Percentiles rank a stretch among this genome's conserved stretches.
These are phyloP conservation scores for Nemophila menziesii DNA, from an alignment of 257 asterid genomes.

Conservation along the genomic window DNA sequence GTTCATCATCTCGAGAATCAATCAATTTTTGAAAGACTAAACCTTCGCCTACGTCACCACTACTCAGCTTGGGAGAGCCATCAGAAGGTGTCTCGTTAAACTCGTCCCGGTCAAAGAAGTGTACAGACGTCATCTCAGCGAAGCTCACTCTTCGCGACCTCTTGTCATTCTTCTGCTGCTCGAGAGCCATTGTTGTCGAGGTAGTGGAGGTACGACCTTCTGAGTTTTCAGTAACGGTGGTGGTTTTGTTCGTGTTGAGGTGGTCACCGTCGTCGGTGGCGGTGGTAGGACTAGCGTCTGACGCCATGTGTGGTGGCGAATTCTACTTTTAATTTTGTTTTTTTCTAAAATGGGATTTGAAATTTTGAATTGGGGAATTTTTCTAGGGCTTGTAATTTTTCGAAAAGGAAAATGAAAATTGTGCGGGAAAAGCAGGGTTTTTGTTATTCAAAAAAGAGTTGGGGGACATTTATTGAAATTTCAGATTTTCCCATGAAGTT, in stretches of 20 bases:
- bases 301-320: background rate
- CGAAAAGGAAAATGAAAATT: background rate
- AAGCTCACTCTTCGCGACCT: constrained; percentile 91
- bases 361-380: background rate
- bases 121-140: constrained; percentile 84
- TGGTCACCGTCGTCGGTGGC: constrained; percentile 20
- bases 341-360: background rate
- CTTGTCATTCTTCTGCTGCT: constrained; percentile 29
- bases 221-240: constrained; percentile 36
- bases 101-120: constrained; percentile 85
- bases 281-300: background rate
- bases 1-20: constrained; percentile 23
- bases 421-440: background rate
- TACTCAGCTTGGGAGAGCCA: constrained; percentile 12
- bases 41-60: constrained; percentile 11
- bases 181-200: constrained; percentile 20
- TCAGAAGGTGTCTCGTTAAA: constrained; percentile 42
- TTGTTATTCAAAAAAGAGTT: background rate
- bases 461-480: background rate
- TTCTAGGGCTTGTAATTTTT: background rate
- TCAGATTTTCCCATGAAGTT: background rate
- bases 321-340: background rate
- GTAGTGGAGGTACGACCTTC: constrained; percentile 35
- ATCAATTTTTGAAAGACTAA: constrained; percentile 25
- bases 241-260: background rate